phyloP scores from a whole-genome alignment of 2,329 filamentous ascomycete genomes.

The Pseudovirgaria hyperparasitica region DNA sequence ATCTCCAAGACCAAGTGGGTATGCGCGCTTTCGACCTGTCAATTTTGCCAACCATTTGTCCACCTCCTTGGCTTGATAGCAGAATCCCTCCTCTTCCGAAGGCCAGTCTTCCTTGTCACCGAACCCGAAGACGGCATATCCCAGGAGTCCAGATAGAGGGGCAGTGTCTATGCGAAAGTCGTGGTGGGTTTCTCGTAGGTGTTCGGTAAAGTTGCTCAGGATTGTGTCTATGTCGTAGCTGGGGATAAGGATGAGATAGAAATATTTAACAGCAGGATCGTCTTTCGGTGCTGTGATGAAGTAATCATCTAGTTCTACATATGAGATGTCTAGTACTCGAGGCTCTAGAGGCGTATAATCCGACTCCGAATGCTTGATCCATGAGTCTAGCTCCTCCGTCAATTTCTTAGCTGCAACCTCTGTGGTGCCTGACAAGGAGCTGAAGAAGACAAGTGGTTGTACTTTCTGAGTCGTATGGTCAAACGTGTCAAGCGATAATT shows the following conservation, averaged over 20 bases:
- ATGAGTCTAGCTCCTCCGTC: slow-evolving; percentile 39
- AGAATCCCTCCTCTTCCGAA: slow-evolving; percentile 80
- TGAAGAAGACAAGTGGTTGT: slow-evolving; percentile 75
- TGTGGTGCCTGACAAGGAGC: slow-evolving; percentile 74
- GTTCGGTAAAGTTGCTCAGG: slow-evolving; percentile 74
- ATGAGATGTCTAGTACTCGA: slow-evolving; percentile 62
- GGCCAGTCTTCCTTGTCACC: slow-evolving; percentile 89
- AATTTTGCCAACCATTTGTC: slow-evolving; percentile 98
- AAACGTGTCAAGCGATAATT: too few species aligned
- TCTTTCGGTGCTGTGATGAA: slow-evolving; percentile 66
- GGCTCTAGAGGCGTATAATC: slow-evolving; percentile 40
- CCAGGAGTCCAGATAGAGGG: slow-evolving; percentile 60
- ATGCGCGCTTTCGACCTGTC: slow-evolving; percentile 74
- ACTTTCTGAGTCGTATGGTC: slow-evolving; percentile 33
- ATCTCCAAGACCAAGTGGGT: slow-evolving; percentile 79
- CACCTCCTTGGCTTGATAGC: slow-evolving; percentile 78
- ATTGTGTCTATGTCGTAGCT: slow-evolving; percentile 94
- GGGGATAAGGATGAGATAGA: slow-evolving; percentile 77
- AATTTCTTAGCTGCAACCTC: slow-evolving; percentile 59
- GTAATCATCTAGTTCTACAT: slow-evolving; percentile 86
- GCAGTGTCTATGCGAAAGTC: slow-evolving; percentile 94
- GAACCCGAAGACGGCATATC: slow-evolving; percentile 89
- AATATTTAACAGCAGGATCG: slow-evolving; percentile 43
- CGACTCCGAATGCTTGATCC: slow-evolving; percentile 18
- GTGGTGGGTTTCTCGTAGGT: slow-evolving; percentile 84